Evolutionary conservation across 2,329 filamentous ascomycete genomes (phyloP).

Genomic region (Fusarium sp.): DNA sequence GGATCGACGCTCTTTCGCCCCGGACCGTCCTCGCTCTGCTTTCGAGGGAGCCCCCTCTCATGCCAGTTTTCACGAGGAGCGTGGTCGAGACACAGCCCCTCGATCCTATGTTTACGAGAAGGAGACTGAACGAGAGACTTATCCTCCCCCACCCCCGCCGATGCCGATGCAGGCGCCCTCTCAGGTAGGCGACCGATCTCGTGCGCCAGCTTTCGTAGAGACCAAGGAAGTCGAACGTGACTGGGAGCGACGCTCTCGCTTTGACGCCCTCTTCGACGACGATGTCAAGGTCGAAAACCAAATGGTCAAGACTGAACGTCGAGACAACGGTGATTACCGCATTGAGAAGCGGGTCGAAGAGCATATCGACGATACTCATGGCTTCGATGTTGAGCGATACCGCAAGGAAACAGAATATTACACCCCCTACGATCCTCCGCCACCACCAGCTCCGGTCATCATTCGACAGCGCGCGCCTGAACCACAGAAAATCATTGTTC

Average conservation of each 20-base stretch:
- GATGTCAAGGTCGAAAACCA: slow-evolving; percentile 68
- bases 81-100: slow-evolving; percentile 53
- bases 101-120: slow-evolving; percentile 44
- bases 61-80: slow-evolving; percentile 61
- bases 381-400: slow-evolving; percentile 69
- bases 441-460: slow-evolving; percentile 62
- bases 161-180: slow-evolving; percentile 44
- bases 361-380: slow-evolving; percentile 60
- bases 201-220: slow-evolving; percentile 55
- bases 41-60: slow-evolving; percentile 60
- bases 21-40: slow-evolving; percentile 66
- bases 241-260: slow-evolving; percentile 59
- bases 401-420: slow-evolving; percentile 75
- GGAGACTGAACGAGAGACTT: slow-evolving; percentile 43
- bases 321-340: slow-evolving; percentile 58
- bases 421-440: slow-evolving; percentile 63
- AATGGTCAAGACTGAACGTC: slow-evolving; percentile 58
- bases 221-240: slow-evolving; percentile 56
- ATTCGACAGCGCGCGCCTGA: slow-evolving; percentile 69
- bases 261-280: slow-evolving; percentile 61
- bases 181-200: slow-evolving; percentile 44
- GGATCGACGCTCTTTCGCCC: slow-evolving; percentile 60
- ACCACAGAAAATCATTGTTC: slow-evolving; percentile 71
- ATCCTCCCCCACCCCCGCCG: slow-evolving; percentile 42
- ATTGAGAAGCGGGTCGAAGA: slow-evolving; percentile 68